A percentile compares a stretch with the other conserved stretches of the same genome.
Evolutionary conservation across 306 rosid genomes (phyloP).

Genomic region (Prunus dulcis): DNA sequence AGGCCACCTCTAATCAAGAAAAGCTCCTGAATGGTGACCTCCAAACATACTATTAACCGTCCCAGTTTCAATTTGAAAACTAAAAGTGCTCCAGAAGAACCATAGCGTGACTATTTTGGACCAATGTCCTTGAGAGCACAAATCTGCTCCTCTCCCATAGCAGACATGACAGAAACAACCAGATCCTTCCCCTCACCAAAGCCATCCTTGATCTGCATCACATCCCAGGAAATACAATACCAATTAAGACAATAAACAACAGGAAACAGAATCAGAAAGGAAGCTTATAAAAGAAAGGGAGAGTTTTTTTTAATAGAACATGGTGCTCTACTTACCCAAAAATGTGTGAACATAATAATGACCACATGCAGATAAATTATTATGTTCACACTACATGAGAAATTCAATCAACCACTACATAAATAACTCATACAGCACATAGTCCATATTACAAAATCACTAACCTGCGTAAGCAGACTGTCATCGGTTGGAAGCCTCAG

Average conservation of each 20-base stretch:
- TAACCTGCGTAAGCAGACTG: slow-evolving; percentile 71
- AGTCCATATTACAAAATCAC: not conserved
- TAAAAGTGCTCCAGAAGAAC: slow-evolving; percentile 17
- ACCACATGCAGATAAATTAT: too few relatives aligned
- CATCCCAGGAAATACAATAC: not conserved
- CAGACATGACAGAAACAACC: slow-evolving; percentile 89
- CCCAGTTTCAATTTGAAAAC: slow-evolving; percentile 12
- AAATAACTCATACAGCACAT: too few relatives aligned
- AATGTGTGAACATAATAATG: not conserved
- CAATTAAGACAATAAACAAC: not conserved
- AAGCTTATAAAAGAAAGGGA: not conserved
- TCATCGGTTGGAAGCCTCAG: slow-evolving; percentile 96
- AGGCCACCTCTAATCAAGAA: slow-evolving; percentile 39
- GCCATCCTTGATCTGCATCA: slow-evolving; percentile 89
- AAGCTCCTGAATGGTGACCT: slow-evolving; percentile 24
- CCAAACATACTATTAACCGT: slow-evolving; percentile 15
- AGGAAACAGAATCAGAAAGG: not conserved
- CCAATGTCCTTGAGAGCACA: slow-evolving; percentile 84
- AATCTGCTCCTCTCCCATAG: slow-evolving; percentile 99
- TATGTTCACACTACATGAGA: too few relatives aligned
- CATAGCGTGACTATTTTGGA: slow-evolving; percentile 54
- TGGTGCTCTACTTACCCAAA: not conserved
- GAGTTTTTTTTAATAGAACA: not conserved
- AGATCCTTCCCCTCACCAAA: slow-evolving; percentile 85
- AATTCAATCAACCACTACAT: too few relatives aligned